These are phyloP conservation scores for Cercospora sp. DNA, from an alignment of 2,329 filamentous ascomycete genomes.

Conservation along the genomic window DNA sequence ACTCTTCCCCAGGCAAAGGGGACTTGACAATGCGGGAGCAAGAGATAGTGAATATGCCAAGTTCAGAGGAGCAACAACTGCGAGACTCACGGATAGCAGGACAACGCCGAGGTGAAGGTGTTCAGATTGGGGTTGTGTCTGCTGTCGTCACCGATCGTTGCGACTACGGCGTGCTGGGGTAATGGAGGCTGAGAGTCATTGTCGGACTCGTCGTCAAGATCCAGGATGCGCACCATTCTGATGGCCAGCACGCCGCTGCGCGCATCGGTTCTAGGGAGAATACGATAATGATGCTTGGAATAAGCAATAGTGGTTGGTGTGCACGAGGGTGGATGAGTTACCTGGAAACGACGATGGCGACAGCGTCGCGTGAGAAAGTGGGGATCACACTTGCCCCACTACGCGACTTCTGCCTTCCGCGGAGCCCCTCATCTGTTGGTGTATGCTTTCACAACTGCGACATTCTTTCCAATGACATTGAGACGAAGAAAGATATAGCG, in stretches of 20 bases:
- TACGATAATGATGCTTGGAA: not conserved
- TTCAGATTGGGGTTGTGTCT: conserved; percentile 57
- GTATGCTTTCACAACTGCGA: not conserved
- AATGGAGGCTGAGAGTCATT: conserved; percentile 31
- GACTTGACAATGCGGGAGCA: not conserved
- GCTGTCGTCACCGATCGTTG: conserved; percentile 30
- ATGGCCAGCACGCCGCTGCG: conserved; percentile 15
- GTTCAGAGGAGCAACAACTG: not conserved
- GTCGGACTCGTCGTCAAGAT: conserved; percentile 43
- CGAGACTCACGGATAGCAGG: conserved; percentile 65
- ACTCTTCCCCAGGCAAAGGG: conserved; percentile 16
- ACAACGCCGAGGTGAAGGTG: conserved; percentile 61
- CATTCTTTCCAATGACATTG: not conserved
- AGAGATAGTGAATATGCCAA: not conserved
- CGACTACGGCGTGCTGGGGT: conserved; percentile 24
- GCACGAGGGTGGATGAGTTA: not conserved
- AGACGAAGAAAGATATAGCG: too few relatives aligned
- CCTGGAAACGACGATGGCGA: not conserved
- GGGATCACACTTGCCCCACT: not conserved
- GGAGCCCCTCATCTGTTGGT: not conserved
- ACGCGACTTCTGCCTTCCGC: conserved; percentile 2
- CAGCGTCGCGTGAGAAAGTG: not conserved
- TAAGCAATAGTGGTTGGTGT: not conserved
- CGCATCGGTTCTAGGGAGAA: conserved; percentile 14
- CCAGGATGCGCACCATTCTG: conserved; percentile 48